Evolutionary conservation across 768 basidiomycete genomes (phyloP).

Genomic region (Xerocomus spinulosus): DNA sequence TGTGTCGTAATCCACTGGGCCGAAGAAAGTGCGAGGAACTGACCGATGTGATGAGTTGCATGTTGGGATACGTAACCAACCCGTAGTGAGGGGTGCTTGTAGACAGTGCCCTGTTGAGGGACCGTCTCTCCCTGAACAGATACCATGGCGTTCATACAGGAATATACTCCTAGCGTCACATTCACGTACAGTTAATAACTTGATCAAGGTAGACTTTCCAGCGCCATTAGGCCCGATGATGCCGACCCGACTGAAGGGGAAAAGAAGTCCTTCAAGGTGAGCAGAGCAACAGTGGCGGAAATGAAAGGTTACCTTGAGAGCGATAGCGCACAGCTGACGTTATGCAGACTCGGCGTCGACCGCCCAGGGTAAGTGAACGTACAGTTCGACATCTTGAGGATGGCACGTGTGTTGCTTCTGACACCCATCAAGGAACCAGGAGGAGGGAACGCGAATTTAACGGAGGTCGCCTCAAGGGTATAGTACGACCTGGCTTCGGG

Average conservation of each 20-base stretch:
- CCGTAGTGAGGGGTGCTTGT: slow-evolving; percentile 90
- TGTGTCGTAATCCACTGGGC: slow-evolving; percentile 13
- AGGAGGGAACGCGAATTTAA: slow-evolving; percentile 94
- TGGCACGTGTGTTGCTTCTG: slow-evolving; percentile 91
- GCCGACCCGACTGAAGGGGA: slow-evolving; percentile 69
- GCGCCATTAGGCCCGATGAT: slow-evolving; percentile 93
- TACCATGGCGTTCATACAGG: slow-evolving; percentile 8
- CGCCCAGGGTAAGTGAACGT: slow-evolving; percentile 94
- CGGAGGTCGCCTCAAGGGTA: slow-evolving; percentile 86
- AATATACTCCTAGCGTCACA: slow-evolving; percentile 1
- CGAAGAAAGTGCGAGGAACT: slow-evolving; percentile 16
- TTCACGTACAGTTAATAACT: slow-evolving; percentile 72
- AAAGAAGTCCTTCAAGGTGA: slow-evolving; percentile 18
- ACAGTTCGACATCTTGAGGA: slow-evolving; percentile 86
- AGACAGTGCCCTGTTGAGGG: slow-evolving; percentile 87
- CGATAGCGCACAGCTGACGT: slow-evolving; percentile 91
- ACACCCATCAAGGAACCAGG: slow-evolving; percentile 98
- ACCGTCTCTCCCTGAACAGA: slow-evolving; percentile 73
- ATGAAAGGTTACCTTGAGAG: slow-evolving; percentile 65
- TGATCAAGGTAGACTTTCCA: slow-evolving; percentile 94
- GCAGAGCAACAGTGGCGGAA: slow-evolving; percentile 19
- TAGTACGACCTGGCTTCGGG: slow-evolving; percentile 97
- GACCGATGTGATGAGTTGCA: slow-evolving; percentile 93
- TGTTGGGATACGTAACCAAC: slow-evolving; percentile 98
- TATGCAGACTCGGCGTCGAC: slow-evolving; percentile 69